A percentile compares a stretch with the other conserved stretches of the same genome.
phyloP scores from a whole-genome alignment of 176 grass and related monocot species.

The Eleusine coracana region DNA sequence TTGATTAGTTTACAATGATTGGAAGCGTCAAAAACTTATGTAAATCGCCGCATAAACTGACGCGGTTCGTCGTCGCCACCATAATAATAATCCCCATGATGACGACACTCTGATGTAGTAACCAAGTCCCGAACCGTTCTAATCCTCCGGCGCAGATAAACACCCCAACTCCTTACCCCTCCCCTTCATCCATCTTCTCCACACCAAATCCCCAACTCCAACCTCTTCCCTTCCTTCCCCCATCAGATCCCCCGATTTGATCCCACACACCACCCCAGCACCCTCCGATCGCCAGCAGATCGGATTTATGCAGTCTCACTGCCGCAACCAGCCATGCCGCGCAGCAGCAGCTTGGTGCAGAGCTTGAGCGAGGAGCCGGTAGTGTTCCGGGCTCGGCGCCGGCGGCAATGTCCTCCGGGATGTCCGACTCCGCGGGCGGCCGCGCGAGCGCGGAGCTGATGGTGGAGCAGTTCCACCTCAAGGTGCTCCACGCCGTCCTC shows the following conservation, averaged over 20 bases:
- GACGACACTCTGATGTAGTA: neutral
- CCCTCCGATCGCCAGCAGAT: constrained; percentile 37
- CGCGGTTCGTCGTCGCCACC: neutral
- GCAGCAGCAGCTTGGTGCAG: constrained; percentile 26
- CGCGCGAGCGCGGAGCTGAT: constrained; percentile 74
- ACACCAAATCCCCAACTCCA: constrained; percentile 44
- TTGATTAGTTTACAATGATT: neutral
- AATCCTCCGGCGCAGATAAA: constrained; percentile 49
- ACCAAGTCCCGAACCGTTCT: neutral
- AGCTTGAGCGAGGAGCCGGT: constrained; percentile 34
- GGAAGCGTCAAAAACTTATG: neutral
- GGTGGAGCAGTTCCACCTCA: constrained; percentile 77
- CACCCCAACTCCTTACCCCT: neutral
- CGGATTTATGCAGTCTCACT: constrained; percentile 63
- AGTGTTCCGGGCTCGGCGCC: neutral
- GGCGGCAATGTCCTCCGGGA: constrained; percentile 57
- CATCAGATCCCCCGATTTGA: constrained; percentile 40
- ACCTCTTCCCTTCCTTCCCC: neutral
- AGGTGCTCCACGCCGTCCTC: constrained; percentile 80
- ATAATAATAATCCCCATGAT: neutral
- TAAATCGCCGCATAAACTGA: neutral
- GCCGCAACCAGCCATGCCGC: constrained; percentile 52
- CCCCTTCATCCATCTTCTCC: constrained; percentile 1
- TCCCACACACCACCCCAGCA: neutral
- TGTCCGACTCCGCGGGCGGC: constrained; percentile 62